Base-by-base conservation (phyloP, 1,284 basidiomycete genomes). In the Pseudozyma sp. region DNA sequence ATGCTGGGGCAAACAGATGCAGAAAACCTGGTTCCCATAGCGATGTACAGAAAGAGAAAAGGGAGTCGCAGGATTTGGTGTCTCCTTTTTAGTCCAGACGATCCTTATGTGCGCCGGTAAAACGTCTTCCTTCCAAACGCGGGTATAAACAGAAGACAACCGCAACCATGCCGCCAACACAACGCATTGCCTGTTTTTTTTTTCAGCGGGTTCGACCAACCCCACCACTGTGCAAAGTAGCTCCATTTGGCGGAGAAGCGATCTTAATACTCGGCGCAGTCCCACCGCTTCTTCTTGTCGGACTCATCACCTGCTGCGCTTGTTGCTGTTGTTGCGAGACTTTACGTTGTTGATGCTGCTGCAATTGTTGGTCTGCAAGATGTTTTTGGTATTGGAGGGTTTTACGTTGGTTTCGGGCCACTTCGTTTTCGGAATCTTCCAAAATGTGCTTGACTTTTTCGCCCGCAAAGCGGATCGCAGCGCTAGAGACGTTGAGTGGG, bases 401-500 rank as follows among this genome's bases (percentile, higher is more conserved):
- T 42, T 75, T 70, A 40, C 68, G 52, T 44, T 72, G 59, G 34
- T 62, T 76, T 14, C 66, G 19, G 1, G 66, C 67, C 14, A 57
- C 59, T n/a, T 68, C 64, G 36, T 65, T 52, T 43, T 72, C 72
- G 34, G 68, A 59, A 21, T 70, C 63, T 49, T 71, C 68, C 44
- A 77, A 34, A 14, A 76, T 56, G 53, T 53, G 48, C 18, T 67
- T 61, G 35, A 76, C 59, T 39, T 76, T 75, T 8, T 76, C 72
- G 21, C 76, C 73, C 0, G 76, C 76, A 42, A 71, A 76, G 9
- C 69, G 61, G 21, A 76, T 58, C 11, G 72, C 72, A 10, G 72
- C 72, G 31, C 59, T 63, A 0, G 76, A 75, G 2, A 73, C 65
- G 59, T 78, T 78, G 52, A 78, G 58, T 11, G 76, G 73, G 3